Conservation (phyloP, 495 filamentous ascomycete species). For the Penicillium paxilli region DNA sequence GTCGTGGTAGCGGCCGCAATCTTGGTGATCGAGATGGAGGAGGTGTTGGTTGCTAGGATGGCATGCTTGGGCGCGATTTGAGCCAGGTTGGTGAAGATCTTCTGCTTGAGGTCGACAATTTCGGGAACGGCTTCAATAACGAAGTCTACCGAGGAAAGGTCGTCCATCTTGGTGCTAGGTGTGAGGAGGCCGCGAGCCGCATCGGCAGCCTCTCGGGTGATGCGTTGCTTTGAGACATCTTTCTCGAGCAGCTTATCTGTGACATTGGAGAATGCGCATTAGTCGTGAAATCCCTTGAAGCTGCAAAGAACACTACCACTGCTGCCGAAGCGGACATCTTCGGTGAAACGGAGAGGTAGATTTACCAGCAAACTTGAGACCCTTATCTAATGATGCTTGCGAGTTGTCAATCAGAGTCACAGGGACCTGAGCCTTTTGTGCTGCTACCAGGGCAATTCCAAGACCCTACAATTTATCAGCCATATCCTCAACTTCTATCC, state of each 20-base stretch:
- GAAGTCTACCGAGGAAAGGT: slow-evolving; percentile 86
- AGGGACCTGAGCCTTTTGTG: slow-evolving; percentile 77
- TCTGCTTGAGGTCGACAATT: slow-evolving; percentile 80
- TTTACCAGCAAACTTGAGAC: slow-evolving; percentile 83
- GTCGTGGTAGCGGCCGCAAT: slow-evolving; percentile 83
- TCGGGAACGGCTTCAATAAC: slow-evolving; percentile 98
- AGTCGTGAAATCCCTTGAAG: not conserved
- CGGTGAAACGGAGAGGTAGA: not conserved
- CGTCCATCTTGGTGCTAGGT: slow-evolving; percentile 71
- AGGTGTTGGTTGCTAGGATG: slow-evolving; percentile 96
- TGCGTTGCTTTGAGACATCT: slow-evolving; percentile 79
- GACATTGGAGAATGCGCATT: not conserved
- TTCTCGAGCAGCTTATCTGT: slow-evolving; percentile 89
- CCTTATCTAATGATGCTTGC: slow-evolving; percentile 86
- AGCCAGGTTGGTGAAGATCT: slow-evolving; percentile 84
- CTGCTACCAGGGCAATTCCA: slow-evolving; percentile 93
- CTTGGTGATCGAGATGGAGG: slow-evolving; percentile 93
- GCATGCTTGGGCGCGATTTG: slow-evolving; percentile 82
- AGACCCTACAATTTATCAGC: slow-evolving; percentile 65
- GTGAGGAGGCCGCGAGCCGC: slow-evolving; percentile 64
- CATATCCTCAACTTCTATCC: slow-evolving; percentile 2
- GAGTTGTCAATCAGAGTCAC: slow-evolving; percentile 86
- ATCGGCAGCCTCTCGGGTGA: slow-evolving; percentile 77
- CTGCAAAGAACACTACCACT: not conserved
- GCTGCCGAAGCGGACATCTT: not conserved